phyloP scores from a whole-genome alignment of 768 basidiomycete genomes.

The Mycena crocata region DNA sequence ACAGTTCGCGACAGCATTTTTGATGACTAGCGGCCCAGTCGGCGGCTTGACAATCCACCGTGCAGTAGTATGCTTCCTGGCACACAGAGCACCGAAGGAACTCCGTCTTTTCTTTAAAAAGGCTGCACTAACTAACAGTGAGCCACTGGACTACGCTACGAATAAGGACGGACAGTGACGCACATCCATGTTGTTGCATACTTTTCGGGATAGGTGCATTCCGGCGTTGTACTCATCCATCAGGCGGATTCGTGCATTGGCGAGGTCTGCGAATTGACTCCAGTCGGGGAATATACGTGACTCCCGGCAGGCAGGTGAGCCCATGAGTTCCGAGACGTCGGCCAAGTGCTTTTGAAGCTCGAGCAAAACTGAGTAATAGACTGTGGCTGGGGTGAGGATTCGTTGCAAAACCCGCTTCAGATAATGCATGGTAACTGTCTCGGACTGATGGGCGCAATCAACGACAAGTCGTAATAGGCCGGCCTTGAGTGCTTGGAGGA shows the following conservation, averaged over 20 bases:
- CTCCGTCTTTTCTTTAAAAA: constrained; percentile 5
- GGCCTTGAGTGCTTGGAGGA: constrained; percentile 16
- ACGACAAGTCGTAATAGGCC: constrained; percentile 10
- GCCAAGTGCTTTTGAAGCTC: constrained; percentile 14
- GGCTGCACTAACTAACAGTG: constrained; percentile 8
- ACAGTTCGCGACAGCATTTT: constrained; percentile 3
- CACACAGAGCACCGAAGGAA: constrained; percentile 9
- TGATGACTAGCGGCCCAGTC: constrained; percentile 15
- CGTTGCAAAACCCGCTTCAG: background rate
- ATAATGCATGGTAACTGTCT: constrained; percentile 10
- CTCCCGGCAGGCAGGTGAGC: background rate
- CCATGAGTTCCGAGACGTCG: constrained; percentile 5
- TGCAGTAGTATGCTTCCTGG: constrained; percentile 6
- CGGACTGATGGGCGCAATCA: constrained; percentile 2
- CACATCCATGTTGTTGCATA: constrained; percentile 9
- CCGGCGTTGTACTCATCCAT: constrained; percentile 16
- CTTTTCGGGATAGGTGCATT: constrained; percentile 2
- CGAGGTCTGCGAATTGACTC: constrained; percentile 9
- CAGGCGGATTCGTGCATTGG: constrained; percentile 7
- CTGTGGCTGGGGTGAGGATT: constrained; percentile 5
- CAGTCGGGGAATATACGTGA: constrained; percentile 18
- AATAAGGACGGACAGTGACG: constrained; percentile 1
- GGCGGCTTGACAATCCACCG: constrained; percentile 3
- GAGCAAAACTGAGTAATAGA: constrained; percentile 3
- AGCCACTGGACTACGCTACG: background rate